phyloP scores from a whole-genome alignment of 2,329 filamentous ascomycete genomes.

The Talaromyces sp. region DNA sequence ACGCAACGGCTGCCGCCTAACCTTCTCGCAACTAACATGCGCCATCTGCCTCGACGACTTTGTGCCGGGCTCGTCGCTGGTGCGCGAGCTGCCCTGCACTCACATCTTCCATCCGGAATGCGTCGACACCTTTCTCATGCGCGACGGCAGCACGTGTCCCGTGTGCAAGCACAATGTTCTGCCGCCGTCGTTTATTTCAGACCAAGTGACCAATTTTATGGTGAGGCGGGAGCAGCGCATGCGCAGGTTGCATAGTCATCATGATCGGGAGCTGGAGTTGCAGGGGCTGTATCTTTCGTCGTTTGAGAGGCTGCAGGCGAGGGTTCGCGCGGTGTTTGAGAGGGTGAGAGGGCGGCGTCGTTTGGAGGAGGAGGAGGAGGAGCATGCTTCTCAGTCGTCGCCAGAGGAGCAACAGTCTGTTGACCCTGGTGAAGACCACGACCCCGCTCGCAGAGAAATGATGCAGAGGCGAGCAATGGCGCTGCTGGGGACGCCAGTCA shows the following conservation, averaged over 20 bases:
- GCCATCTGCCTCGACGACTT: slow-evolving; percentile 88
- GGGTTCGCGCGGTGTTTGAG: neutral
- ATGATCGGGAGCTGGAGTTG: neutral
- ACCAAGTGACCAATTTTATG: slow-evolving; percentile 74
- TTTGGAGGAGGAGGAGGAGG: neutral
- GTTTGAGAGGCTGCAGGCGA: neutral
- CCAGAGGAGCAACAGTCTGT: neutral
- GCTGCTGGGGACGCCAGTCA: slow-evolving; percentile 8
- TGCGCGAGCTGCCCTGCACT: slow-evolving; percentile 80
- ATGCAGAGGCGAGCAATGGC: slow-evolving; percentile 11
- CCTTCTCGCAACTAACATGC: slow-evolving; percentile 71
- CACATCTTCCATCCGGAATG: slow-evolving; percentile 94
- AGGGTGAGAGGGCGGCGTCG: neutral
- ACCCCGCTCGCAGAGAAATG: slow-evolving; percentile 6
- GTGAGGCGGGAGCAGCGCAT: slow-evolving; percentile 73
- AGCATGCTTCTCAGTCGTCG: neutral
- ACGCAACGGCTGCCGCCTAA: slow-evolving; percentile 17
- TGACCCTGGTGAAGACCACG: neutral
- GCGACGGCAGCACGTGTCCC: slow-evolving; percentile 80
- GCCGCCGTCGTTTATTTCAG: slow-evolving; percentile 60
- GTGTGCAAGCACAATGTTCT: slow-evolving; percentile 82
- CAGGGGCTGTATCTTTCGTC: neutral
- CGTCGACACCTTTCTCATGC: slow-evolving; percentile 75
- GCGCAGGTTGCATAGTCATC: slow-evolving; percentile 26
- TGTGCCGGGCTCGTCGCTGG: slow-evolving; percentile 60